Conservation (phyloP, 2,329 filamentous ascomycete genomes). For the Aureobasidium sp. region DNA sequence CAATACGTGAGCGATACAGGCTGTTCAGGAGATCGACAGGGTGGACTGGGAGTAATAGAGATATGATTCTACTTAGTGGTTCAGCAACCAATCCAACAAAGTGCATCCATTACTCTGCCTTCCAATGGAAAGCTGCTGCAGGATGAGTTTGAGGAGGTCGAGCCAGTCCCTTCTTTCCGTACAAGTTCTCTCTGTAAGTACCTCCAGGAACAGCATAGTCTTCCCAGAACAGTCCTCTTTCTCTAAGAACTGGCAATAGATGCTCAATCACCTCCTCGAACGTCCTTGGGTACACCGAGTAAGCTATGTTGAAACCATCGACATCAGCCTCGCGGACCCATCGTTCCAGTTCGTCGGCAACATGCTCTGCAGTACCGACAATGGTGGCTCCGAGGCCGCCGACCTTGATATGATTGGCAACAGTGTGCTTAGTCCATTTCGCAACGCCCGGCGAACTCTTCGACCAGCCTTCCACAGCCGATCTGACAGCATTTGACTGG, state of each 20-base stretch:
- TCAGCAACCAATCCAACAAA: too few relatives aligned
- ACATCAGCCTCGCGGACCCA: slow-evolving; percentile 63
- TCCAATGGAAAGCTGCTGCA: slow-evolving; percentile 16
- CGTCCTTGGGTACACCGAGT: slow-evolving; percentile 57
- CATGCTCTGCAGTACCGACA: slow-evolving; percentile 55
- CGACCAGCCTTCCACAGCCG: slow-evolving; percentile 46
- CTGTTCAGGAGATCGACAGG: too few relatives aligned
- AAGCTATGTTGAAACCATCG: slow-evolving; percentile 68
- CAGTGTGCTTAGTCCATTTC: slow-evolving; percentile 65
- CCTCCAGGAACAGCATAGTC: not conserved
- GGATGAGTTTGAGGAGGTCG: slow-evolving; percentile 16
- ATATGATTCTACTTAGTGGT: too few relatives aligned
- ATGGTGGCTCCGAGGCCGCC: slow-evolving; percentile 58
- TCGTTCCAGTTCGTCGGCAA: slow-evolving; percentile 58
- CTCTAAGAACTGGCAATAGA: slow-evolving; percentile 29
- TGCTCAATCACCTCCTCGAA: slow-evolving; percentile 59
- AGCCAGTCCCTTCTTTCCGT: slow-evolving; percentile 17
- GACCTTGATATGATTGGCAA: slow-evolving; percentile 59
- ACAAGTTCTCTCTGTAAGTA: slow-evolving; percentile 21
- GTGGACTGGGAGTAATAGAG: too few relatives aligned
- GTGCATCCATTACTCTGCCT: not conserved
- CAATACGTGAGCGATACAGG: too few relatives aligned
- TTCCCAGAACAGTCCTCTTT: slow-evolving; percentile 24
- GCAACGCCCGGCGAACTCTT: slow-evolving; percentile 44
- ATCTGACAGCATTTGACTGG: slow-evolving; percentile 52